Base-by-base conservation (phyloP, 2,329 filamentous ascomycete species). In the Trichoderma afroharzianum region DNA sequence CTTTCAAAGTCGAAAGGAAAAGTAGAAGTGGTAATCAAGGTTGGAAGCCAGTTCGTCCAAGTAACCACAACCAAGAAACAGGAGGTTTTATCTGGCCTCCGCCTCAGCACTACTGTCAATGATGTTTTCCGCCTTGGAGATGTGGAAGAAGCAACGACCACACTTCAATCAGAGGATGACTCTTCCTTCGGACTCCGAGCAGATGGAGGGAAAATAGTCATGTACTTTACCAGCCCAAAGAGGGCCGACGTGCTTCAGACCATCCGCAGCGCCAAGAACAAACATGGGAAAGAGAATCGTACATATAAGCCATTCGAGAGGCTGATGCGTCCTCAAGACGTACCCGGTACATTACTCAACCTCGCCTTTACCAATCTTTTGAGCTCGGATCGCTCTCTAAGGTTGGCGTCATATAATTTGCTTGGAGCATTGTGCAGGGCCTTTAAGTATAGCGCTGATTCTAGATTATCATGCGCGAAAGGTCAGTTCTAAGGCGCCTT, bases 1-100 rank as follows among this genome's bases (percentile, higher is more conserved):
- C 81, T 92, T 47, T 92, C 90, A 1, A 91, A 91, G 76, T 90
- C 89, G 2, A 91, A 90, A 75, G 90, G 90, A n/a, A 90, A 90
- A 76, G 90, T 92, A 39, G 90, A 92, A 36, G 90, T 92, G 5
- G 82, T 87, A 32, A 90, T 92, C 77, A 91, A 91, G 78, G 87
- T 92, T 26, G 90, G 90, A 50, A 90, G 85, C 75, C 89, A 92
- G 74, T 92, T 91, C 75, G 88, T 92, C 7, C 90, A 92, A 76
- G 87, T 92, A 43, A 91, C 90, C 3, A 92, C 90, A 5, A 86
- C 86, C 9, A 90, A 91, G 78, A 91, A 91, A 75, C 90, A 92
- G 76, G 90, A 92, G 73, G 87, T 92, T 9, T 85, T 91, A 59
- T 88, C 90, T 21, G 88, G 86, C 6, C 85, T 89, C 72, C 86